These are phyloP conservation scores for Ustilago loliicola DNA, from an alignment of 1,284 basidiomycete genomes.

Conservation along the genomic window DNA sequence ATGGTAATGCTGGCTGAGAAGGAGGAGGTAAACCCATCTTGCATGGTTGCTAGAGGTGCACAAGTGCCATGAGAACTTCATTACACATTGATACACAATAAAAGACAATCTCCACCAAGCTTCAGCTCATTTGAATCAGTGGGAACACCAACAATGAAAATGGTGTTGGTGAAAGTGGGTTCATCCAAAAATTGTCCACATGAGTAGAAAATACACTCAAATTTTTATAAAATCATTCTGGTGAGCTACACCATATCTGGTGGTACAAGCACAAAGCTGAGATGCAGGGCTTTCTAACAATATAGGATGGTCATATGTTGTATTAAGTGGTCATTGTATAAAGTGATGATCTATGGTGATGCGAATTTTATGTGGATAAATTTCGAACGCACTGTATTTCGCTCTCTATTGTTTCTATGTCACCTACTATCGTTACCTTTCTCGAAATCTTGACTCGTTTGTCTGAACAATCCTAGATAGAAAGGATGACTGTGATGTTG, in stretches of 20 bases:
- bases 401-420: too few relatives aligned
- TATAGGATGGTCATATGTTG: slow-evolving; percentile 5
- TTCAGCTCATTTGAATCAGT: slow-evolving; percentile 3
- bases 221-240: background rate
- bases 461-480: too few relatives aligned
- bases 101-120: background rate
- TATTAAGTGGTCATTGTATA: background rate
- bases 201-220: background rate
- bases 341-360: slow-evolving; percentile 2
- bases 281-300: background rate
- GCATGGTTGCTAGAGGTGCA: background rate
- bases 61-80: background rate
- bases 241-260: too few relatives aligned
- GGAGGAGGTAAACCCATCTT: background rate
- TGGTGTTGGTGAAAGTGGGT: background rate
- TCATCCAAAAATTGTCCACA: slow-evolving; percentile 7
- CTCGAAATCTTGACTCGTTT: too few relatives aligned
- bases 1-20: background rate
- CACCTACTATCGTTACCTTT: too few relatives aligned
- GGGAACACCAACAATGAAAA: background rate
- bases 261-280: background rate
- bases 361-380: background rate
- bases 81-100: background rate
- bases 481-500: too few relatives aligned
- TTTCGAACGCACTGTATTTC: slow-evolving; percentile 5